These are phyloP conservation scores for Cercospora janseana DNA, from an alignment of 2,329 filamentous ascomycete species.

Conservation along the genomic window DNA sequence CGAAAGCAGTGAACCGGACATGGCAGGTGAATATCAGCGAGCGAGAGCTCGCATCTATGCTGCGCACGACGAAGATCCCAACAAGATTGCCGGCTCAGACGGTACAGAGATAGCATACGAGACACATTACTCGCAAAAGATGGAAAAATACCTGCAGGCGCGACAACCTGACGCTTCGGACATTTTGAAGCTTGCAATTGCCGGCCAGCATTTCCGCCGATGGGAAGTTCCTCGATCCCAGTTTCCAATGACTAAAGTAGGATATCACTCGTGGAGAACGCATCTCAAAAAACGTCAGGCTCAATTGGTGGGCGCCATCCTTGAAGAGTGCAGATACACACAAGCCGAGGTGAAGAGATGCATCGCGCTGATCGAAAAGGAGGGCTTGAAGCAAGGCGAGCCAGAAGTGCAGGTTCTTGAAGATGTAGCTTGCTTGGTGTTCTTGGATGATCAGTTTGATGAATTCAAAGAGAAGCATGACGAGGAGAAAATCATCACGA, in stretches of 20 bases:
- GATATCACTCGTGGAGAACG: slow-evolving; percentile 78
- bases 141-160: slow-evolving; percentile 68
- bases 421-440: slow-evolving; percentile 83
- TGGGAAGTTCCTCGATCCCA: slow-evolving; percentile 76
- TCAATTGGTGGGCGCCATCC: slow-evolving; percentile 57
- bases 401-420: slow-evolving; percentile 73
- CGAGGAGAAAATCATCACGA: slow-evolving; percentile 72
- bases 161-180: slow-evolving; percentile 63
- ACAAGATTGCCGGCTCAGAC: slow-evolving; percentile 48
- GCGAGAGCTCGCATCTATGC: slow-evolving; percentile 68
- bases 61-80: slow-evolving; percentile 68
- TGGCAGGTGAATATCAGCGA: slow-evolving; percentile 33
- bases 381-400: slow-evolving; percentile 62
- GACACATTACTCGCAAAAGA: slow-evolving; percentile 76
- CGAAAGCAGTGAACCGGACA: too few species aligned
- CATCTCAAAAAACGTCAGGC: slow-evolving; percentile 71
- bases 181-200: slow-evolving; percentile 69
- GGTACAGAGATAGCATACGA: slow-evolving; percentile 64
- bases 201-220: slow-evolving; percentile 79
- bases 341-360: slow-evolving; percentile 60
- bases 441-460: slow-evolving; percentile 83
- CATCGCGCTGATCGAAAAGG: slow-evolving; percentile 73
- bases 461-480: slow-evolving; percentile 71
- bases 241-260: slow-evolving; percentile 71
- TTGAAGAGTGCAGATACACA: slow-evolving; percentile 51